phyloP scores from a whole-genome alignment of 768 basidiomycete species.

The Flagelloscypha sp. region DNA sequence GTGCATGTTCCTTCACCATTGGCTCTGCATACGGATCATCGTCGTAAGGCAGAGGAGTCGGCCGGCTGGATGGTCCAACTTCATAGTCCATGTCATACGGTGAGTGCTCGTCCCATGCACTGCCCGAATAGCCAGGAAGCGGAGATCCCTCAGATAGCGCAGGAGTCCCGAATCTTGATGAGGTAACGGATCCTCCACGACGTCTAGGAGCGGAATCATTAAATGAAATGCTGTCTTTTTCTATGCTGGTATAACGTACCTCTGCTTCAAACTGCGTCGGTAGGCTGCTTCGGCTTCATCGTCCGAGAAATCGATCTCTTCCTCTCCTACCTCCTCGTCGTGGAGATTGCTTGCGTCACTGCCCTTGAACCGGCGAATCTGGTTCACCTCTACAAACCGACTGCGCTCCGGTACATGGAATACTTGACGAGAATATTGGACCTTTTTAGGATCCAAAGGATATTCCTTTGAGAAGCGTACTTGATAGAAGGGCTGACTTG shows the following conservation, averaged over 20 bases:
- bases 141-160: conserved; percentile 39
- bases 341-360: conserved; percentile 92
- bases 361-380: conserved; percentile 66
- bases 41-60: conserved; percentile 66
- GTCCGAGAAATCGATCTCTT: conserved; percentile 91
- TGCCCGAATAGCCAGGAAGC: conserved; percentile 37
- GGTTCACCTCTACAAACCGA: conserved; percentile 73
- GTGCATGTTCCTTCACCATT: too few species aligned
- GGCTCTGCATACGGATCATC: conserved; percentile 64
- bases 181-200: conserved; percentile 37
- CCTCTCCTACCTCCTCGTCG: conserved; percentile 88
- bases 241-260: conserved; percentile 29
- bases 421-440: conserved; percentile 52
- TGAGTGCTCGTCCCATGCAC: conserved; percentile 59
- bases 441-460: conserved; percentile 49
- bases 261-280: conserved; percentile 52
- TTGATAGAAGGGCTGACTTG: conserved; percentile 83
- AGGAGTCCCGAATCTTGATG: conserved; percentile 51
- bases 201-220: too few species aligned
- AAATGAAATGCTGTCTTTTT: too few species aligned
- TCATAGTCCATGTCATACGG: conserved; percentile 61
- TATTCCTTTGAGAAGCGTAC: conserved; percentile 67
- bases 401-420: conserved; percentile 80
- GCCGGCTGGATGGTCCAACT: conserved; percentile 49
- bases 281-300: conserved; percentile 84